Evolutionary conservation across 768 basidiomycete genomes (phyloP).

Genomic region (Pleurotus tuber-regium): DNA sequence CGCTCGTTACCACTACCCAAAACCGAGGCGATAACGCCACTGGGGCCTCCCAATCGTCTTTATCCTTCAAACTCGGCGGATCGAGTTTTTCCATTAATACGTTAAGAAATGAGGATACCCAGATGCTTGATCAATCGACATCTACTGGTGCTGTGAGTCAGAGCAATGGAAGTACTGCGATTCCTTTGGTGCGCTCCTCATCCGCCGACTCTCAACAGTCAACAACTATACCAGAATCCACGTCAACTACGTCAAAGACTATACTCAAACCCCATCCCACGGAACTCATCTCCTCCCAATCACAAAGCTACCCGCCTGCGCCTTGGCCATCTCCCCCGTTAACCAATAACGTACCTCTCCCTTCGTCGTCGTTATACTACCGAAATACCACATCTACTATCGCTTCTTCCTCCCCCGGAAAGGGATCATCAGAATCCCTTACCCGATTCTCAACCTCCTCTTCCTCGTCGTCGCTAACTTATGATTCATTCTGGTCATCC

Average conservation of each 20-base stretch:
- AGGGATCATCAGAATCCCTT: not conserved
- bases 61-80: constrained; percentile 23
- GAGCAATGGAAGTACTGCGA: not conserved
- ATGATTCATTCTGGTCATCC: constrained; percentile 67
- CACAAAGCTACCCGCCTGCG: not conserved
- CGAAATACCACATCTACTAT: not conserved
- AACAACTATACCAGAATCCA: constrained; percentile 21
- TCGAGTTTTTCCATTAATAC: constrained; percentile 11
- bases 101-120: not conserved
- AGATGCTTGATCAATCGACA: not conserved
- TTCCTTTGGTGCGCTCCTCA: not conserved
- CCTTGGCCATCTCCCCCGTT: constrained; percentile 6
- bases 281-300: not conserved
- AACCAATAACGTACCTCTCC: not conserved
- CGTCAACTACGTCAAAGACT: constrained; percentile 16
- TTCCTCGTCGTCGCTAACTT: constrained; percentile 39
- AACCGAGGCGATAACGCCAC: not conserved
- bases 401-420: too few species aligned
- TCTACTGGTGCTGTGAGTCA: constrained; percentile 11
- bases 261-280: constrained; percentile 18
- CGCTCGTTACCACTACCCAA: not conserved
- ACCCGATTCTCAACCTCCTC: not conserved
- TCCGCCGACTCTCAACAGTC: not conserved
- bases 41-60: constrained; percentile 21
- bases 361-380: constrained; percentile 3